Base-by-base conservation (phyloP, 768 basidiomycete species). In the Pleurotus djamor region DNA sequence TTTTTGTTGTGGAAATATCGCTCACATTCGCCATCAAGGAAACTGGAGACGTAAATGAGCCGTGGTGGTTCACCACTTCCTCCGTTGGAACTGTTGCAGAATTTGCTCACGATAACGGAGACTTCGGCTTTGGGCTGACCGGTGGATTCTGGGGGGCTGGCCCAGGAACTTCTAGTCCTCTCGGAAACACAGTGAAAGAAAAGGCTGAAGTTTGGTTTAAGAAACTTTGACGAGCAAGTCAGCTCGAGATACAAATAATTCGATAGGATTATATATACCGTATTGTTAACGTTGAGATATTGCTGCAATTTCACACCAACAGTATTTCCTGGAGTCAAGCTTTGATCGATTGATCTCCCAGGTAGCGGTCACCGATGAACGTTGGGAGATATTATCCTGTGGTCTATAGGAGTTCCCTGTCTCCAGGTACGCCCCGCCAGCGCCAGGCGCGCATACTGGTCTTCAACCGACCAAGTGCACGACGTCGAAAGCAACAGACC, bases 201-300 rank as follows among this genome's bases (percentile, higher is more conserved):
- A 61, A 57, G 49, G 59, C 63, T 16, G 63, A 63, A 41, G 60
- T 63, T 4, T 63, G 60, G 60, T 63, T 63, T 34, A 34, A 58
- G n/a, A 60, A 56, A 50, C 34, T 48, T 28, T 57, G 8, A 56
- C 1, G 14, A 44, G 1, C 13, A 54, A 54, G 16, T 34, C 51
- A 52, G 32, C 59, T 60, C 13, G 7, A 7, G 7, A 16, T 47
- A 47, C 45, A 9, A 5, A 7, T 41, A 41, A 41, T 41, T 41
- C n/a, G n/a, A n/a, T n/a, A n/a, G n/a, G n/a, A n/a, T 41, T 41
- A 41, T 41, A 9, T 41, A 41, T 41, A 2, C 38, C 38, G 4
- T 28, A 28, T 28, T 28, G 21, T 28, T n/a, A n/a, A n/a, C n/a
- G n/a, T n/a, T 28, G 21, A 28, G 21, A 28, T 3, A 3, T 3